Evolutionary conservation across 225 moss, liverwort and hornwort genomes (phyloP), one percentile per base, ranked within the genome.

Genomic region (Physcomitrium patens): DNA sequence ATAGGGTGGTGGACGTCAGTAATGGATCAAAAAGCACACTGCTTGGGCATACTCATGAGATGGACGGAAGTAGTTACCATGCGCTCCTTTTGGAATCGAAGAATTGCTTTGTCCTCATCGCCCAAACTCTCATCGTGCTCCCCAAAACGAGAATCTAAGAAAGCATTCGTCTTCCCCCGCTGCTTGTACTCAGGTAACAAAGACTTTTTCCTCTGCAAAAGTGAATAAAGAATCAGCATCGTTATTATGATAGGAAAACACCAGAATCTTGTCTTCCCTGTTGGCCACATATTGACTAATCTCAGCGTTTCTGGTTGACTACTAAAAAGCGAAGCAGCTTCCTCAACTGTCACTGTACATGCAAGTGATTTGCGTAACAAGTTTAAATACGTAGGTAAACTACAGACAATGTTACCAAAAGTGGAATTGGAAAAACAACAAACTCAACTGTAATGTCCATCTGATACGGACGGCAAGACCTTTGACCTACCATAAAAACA

Each of bases 81-180:
- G 65, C 97, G 89, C 84, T 99, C 95, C 77, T 91, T 93, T 41
- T 93, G 93, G 76, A 99, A 99, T 54, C 97, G 97, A 59, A 99
- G 81, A 51, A 99, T 94, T 1, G 97, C 90, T 74, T 88, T 99
- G 68, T 99, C 95, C 8, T 92, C 97, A 68, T 95, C 97, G 9
- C 84, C 80, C 77, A 99, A 83, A 74, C 71, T 91, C 76, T 91
- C 95, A 75, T 95, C 89, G 69, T 80, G 81, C 74, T 99, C 97
- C 60, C 97, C 97, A 73, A 99, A 99, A 48, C 97, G 97, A 85
- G 90, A 93, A 71, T 99, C 97, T 24, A 95, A 53, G 46, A 99
- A 99, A 17, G 80, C 85, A 60, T 99, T 99, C 41, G 89, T 86
- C 74, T 95, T 99, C 37, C 89, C 93, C 65, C 91, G 90, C 79